These are phyloP conservation scores for Mallotus nudiflorus DNA, from an alignment of 345 rosid species.

Conservation along the genomic window DNA sequence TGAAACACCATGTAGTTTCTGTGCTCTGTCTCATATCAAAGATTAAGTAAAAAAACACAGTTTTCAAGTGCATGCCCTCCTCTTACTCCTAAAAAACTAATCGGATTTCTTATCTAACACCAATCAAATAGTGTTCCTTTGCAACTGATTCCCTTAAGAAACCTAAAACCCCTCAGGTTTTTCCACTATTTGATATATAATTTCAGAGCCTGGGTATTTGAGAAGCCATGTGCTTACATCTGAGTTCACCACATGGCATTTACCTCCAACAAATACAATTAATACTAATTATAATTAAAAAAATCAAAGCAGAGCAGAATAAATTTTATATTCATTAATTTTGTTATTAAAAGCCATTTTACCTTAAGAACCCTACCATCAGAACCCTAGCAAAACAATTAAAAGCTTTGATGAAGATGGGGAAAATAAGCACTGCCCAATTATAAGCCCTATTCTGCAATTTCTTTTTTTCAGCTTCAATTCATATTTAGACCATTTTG, in stretches of 20 bases:
- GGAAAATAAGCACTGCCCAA: neutral
- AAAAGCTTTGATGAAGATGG: neutral
- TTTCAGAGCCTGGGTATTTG: conserved; percentile 49
- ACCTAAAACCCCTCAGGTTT: conserved; percentile 33
- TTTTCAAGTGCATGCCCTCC: conserved; percentile 18
- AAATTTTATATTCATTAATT: too few species aligned
- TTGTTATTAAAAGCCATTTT: too few species aligned
- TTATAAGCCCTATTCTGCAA: neutral
- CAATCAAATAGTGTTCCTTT: conserved; percentile 29
- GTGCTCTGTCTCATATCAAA: neutral
- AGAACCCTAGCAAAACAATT: neutral
- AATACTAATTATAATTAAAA: too few species aligned
- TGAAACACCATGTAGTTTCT: neutral
- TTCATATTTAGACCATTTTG: neutral
- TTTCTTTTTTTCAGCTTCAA: neutral
- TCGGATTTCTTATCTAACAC: conserved; percentile 17
- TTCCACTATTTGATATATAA: conserved; percentile 23
- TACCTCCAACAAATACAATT: conserved; percentile 4
- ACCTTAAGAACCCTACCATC: neutral
- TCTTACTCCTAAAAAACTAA: conserved; percentile 11
- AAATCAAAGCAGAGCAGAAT: too few species aligned
- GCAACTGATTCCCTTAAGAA: conserved; percentile 45
- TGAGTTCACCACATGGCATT: conserved; percentile 58
- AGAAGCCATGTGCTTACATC: conserved; percentile 59
- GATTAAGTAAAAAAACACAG: conserved; percentile 5